Evolutionary conservation across 345 rosid genomes (phyloP), one percentile per base, ranked within the genome.

Genomic region (Salix koriyanagi): DNA sequence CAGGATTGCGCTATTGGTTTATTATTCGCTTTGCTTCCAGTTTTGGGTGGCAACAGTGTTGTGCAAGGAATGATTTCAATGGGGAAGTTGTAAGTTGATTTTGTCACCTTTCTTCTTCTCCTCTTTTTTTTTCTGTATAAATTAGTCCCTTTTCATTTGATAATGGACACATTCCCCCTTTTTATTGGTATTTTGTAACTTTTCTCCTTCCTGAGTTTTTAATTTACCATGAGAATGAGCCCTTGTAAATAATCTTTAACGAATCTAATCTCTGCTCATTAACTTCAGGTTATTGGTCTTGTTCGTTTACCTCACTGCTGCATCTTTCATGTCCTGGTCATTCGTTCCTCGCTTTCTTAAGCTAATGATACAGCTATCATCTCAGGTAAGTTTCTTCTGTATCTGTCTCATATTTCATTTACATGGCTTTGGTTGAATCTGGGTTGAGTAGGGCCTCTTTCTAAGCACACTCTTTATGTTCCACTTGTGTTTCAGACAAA

Each of bases 1-100:
- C 86, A 94, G 97, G 98, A 94, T 85, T 96, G 99, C 86, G 92
- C 94, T 77, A 94, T 96, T 76, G 99, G 98, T 77, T 89, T 96
- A 83, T 79, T 94, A 37, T 96, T 92, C 58, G 99, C 99, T 70
- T 80, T 96, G 88, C 97, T 96, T 70, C 99, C 98, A 58, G 95
- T 94, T 82, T 84, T 96, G 90, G 97, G 99, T 74, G 99, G 99
- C 71, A 90, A 86, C 81, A 92, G 97, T 71, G 74, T 87, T 65
- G 79, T 91, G 64, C 92, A 88, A 54, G 99, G 99, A 83, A 86
- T 96, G 86, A 79, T 88, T 76, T 89, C 97, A 56, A 96, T 94
- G 94, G 99, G 98, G 79, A 96, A 94, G 83, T 78, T 94, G 99
- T 96, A 79, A 83, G 98, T 89, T 74, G 48, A 68, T 76, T 75